Percentiles rank a stretch among this genome's conserved stretches.
Conservation (phyloP, 805 yeast species). For the Ogataea glucozyma region DNA sequence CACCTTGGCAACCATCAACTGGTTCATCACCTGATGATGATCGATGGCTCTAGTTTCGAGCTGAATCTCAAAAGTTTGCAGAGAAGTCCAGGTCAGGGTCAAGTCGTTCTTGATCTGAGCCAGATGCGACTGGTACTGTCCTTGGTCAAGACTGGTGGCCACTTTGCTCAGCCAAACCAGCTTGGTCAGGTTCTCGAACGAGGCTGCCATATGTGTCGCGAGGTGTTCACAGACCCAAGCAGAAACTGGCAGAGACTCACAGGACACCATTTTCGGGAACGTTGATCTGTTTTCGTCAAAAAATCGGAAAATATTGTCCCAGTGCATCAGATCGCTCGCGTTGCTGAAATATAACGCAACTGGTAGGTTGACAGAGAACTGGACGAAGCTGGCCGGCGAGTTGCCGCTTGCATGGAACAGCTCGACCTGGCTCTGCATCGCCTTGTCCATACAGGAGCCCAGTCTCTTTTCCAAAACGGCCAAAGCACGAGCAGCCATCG, state of each 20-base stretch:
- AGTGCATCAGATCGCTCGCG: constrained; percentile 27
- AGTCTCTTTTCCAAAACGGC: constrained; percentile 8
- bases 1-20: constrained; percentile 24
- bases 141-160: constrained; percentile 9
- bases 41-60: constrained; percentile 11
- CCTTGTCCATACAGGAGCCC: background rate
- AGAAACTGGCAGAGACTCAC: background rate
- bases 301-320: constrained; percentile 45
- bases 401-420: background rate
- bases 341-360: constrained; percentile 40
- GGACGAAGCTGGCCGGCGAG: constrained; percentile 8
- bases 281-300: constrained; percentile 33
- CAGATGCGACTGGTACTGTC: constrained; percentile 10
- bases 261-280: constrained; percentile 12
- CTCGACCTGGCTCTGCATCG: background rate
- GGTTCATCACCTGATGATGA: constrained; percentile 5
- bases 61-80: constrained; percentile 35
- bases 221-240: constrained; percentile 14
- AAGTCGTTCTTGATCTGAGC: constrained; percentile 26
- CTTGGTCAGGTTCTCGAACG: constrained; percentile 41
- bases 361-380: constrained; percentile 43
- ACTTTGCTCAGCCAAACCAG: constrained; percentile 38
- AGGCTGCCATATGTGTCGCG: constrained; percentile 16
- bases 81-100: constrained; percentile 32
- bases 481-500: constrained; percentile 13